Conservation (phyloP, 306 rosid genomes). For the Dryas octopetala region DNA sequence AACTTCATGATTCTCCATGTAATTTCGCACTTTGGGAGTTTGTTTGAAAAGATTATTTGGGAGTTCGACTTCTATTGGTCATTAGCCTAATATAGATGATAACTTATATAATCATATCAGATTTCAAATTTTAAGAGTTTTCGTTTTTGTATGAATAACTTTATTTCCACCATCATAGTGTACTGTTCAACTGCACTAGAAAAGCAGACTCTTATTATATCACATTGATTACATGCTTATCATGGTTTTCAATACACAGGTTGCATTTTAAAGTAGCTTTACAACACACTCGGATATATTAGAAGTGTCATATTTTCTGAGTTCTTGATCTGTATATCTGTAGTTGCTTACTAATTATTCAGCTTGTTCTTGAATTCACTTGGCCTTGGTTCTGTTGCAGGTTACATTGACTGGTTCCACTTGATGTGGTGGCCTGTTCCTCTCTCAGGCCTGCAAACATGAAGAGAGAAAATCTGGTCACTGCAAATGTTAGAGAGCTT, state of each 20-base stretch:
- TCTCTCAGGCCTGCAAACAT: conserved; percentile 52
- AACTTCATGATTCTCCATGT: background rate
- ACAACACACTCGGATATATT: background rate
- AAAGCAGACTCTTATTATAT: background rate
- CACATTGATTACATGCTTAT: background rate
- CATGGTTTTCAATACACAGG: background rate
- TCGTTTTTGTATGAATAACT: background rate
- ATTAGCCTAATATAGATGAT: background rate
- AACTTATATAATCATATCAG: background rate
- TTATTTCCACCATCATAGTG: background rate
- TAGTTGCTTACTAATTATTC: background rate
- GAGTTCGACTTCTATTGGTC: background rate
- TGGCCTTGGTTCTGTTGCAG: conserved; percentile 39
- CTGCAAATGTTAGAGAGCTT: conserved; percentile 37
- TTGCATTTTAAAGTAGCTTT: conserved; percentile 1
- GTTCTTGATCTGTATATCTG: background rate
- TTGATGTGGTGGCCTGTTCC: conserved; percentile 26
- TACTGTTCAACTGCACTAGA: background rate
- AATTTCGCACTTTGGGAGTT: background rate
- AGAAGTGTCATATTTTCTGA: background rate
- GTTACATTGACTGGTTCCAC: conserved; percentile 21
- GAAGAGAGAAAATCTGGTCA: conserved; percentile 57
- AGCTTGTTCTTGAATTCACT: conserved; percentile 13
- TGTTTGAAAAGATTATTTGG: conserved; percentile 3
- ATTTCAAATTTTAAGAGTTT: background rate